Conservation (phyloP, 345 rosid species). For the Rhodamnia argentea region DNA sequence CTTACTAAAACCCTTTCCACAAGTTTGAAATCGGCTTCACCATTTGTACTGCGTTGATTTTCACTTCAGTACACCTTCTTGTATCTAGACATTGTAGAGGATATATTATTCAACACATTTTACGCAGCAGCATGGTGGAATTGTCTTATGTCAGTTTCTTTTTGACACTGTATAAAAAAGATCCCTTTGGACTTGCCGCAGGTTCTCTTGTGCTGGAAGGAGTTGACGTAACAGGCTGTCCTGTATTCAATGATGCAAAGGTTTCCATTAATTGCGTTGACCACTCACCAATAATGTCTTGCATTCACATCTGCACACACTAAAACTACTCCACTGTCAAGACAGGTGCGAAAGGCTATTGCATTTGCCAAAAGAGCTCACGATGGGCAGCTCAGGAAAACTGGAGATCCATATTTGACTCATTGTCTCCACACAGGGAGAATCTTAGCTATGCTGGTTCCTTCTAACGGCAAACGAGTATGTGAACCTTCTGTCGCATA, state of each 20-base stretch:
- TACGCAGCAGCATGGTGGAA: background rate
- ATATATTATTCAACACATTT: background rate
- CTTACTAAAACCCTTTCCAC: background rate
- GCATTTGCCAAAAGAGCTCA: slow-evolving; percentile 61
- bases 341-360: slow-evolving; percentile 77
- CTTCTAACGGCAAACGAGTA: slow-evolving; percentile 48
- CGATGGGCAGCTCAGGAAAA: slow-evolving; percentile 52
- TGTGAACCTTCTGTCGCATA: background rate
- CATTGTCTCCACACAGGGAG: slow-evolving; percentile 68
- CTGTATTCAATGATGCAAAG: slow-evolving; percentile 51
- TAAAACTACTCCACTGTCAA: slow-evolving; percentile 27
- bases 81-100: background rate
- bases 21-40: background rate
- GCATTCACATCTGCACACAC: slow-evolving; percentile 6
- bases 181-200: slow-evolving; percentile 3
- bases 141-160: background rate
- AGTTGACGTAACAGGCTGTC: slow-evolving; percentile 51
- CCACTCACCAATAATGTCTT: background rate
- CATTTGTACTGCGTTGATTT: background rate
- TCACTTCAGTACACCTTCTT: background rate
- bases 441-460: slow-evolving; percentile 58
- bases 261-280: slow-evolving; percentile 12
- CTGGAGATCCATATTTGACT: slow-evolving; percentile 58
- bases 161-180: background rate
- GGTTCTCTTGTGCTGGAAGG: slow-evolving; percentile 48